Percentiles rank a stretch among this genome's conserved stretches.
These are phyloP conservation scores for Emergomyces pasteurianus DNA, from an alignment of 2,329 filamentous ascomycete genomes.

Conservation along the genomic window DNA sequence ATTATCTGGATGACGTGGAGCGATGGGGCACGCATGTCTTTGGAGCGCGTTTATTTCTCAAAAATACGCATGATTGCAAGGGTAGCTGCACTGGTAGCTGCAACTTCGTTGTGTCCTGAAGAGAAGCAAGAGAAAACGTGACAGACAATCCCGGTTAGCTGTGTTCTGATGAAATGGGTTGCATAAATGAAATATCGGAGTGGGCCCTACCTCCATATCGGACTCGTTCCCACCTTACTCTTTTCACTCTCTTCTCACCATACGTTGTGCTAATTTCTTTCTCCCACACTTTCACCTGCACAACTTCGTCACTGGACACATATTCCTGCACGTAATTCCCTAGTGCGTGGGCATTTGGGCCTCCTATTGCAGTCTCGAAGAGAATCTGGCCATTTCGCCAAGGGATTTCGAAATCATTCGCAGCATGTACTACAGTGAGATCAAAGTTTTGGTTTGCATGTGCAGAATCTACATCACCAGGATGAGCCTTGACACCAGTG, in stretches of 20 bases:
- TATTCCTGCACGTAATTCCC: conserved; percentile 21
- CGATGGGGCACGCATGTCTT: background rate
- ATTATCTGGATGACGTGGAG: background rate
- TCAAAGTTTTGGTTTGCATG: conserved; percentile 44
- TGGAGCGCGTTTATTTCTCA: conserved; percentile 14
- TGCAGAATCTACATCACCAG: conserved; percentile 38
- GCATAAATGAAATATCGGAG: background rate
- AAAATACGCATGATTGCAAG: conserved; percentile 29
- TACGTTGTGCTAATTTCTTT: conserved; percentile 9
- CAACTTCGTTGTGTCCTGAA: conserved; percentile 30
- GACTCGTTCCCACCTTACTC: conserved; percentile 33
- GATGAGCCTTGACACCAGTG: conserved; percentile 20
- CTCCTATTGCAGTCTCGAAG: conserved; percentile 28
- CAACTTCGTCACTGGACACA: conserved; percentile 18
- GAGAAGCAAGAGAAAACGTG: background rate
- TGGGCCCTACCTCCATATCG: conserved; percentile 29
- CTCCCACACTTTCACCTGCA: conserved; percentile 29
- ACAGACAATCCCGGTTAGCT: background rate
- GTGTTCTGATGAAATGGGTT: background rate
- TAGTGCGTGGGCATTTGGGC: conserved; percentile 13
- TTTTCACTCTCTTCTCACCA: conserved; percentile 20
- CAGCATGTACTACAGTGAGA: conserved; percentile 65
- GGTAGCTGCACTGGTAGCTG: conserved; percentile 27
- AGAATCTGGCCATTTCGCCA: conserved; percentile 40
- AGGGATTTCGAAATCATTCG: conserved; percentile 71